Evolutionary conservation across 352 stramenopile species (phyloP).

Genomic region (Pythium phragmitis): DNA sequence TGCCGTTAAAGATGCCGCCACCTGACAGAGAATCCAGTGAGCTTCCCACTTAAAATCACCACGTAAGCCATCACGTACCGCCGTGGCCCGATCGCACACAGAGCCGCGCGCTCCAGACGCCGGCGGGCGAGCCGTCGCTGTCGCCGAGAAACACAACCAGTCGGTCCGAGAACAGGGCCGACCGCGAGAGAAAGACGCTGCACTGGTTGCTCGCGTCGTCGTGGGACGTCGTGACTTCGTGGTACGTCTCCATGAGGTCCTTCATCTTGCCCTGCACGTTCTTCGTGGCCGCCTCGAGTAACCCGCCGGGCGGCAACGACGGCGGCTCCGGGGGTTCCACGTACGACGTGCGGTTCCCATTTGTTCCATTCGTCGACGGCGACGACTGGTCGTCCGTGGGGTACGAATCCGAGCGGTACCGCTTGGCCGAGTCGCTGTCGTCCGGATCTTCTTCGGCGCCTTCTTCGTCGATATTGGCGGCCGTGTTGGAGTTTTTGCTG

Average conservation of each 20-base stretch:
- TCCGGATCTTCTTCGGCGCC: slow-evolving; percentile 46
- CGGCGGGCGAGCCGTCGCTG: slow-evolving; percentile 53
- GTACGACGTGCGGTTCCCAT: slow-evolving; percentile 32
- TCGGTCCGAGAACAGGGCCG: slow-evolving; percentile 59
- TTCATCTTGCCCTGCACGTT: slow-evolving; percentile 76
- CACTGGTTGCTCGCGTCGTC: slow-evolving; percentile 59
- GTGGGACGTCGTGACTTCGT: slow-evolving; percentile 51
- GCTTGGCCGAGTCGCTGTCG: slow-evolving; percentile 41
- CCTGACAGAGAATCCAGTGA: slow-evolving; percentile 15
- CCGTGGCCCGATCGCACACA: slow-evolving; percentile 62
- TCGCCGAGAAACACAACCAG: slow-evolving; percentile 67
- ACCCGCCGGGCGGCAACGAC: slow-evolving; percentile 46
- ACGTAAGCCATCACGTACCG: slow-evolving; percentile 19
- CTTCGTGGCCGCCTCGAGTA: slow-evolving; percentile 61
- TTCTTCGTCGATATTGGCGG: slow-evolving; percentile 25
- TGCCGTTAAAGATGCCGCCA: slow-evolving; percentile 72
- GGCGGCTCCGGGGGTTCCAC: slow-evolving; percentile 60
- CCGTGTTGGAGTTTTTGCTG: background rate
- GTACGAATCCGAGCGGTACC: slow-evolving; percentile 40
- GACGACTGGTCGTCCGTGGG: slow-evolving; percentile 37
- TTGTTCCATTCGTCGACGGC: slow-evolving; percentile 30
- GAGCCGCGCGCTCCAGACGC: slow-evolving; percentile 59
- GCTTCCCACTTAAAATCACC: too few relatives aligned
- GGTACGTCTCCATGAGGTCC: slow-evolving; percentile 35
- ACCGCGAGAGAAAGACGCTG: slow-evolving; percentile 59